Percentiles rank a stretch among this genome's conserved stretches.
These are phyloP conservation scores for Parastagonospora nodorum DNA, from an alignment of 2,329 filamentous ascomycete species.

Conservation along the genomic window DNA sequence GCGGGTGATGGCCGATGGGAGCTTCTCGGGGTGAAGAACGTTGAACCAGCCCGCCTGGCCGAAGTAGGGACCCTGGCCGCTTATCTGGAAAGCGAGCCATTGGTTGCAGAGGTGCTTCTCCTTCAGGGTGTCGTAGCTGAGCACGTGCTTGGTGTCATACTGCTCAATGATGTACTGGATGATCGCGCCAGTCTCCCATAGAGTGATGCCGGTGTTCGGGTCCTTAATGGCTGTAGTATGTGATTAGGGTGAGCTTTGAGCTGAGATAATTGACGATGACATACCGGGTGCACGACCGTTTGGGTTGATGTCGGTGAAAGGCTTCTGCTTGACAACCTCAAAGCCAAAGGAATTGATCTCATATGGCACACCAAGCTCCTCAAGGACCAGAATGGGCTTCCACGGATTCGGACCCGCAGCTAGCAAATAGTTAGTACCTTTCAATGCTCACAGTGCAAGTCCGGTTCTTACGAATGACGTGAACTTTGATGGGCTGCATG, in stretches of 20 bases:
- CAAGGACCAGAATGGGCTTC: slow-evolving; percentile 17
- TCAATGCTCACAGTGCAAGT: neutral
- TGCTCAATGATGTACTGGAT: slow-evolving; percentile 46
- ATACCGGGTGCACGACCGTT: slow-evolving; percentile 21
- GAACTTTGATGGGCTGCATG: neutral
- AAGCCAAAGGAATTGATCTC: slow-evolving; percentile 11
- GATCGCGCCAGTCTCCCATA: slow-evolving; percentile 52
- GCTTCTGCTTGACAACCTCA: slow-evolving; percentile 10
- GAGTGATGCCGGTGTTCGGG: slow-evolving; percentile 49
- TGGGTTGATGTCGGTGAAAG: slow-evolving; percentile 15
- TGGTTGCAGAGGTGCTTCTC: slow-evolving; percentile 31
- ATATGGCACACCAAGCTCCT: slow-evolving; percentile 39
- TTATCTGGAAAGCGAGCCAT: slow-evolving; percentile 43
- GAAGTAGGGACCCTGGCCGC: slow-evolving; percentile 44
- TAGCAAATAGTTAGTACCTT: neutral
- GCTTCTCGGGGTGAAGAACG: slow-evolving; percentile 49
- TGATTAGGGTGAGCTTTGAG: neutral
- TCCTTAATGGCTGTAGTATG: slow-evolving; percentile 45
- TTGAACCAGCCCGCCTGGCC: slow-evolving; percentile 52
- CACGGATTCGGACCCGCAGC: slow-evolving; percentile 8
- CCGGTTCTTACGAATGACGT: neutral
- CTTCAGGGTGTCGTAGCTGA: slow-evolving; percentile 26
- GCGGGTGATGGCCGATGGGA: slow-evolving; percentile 50
- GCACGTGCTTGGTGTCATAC: slow-evolving; percentile 37
- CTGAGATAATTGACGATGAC: neutral